These are phyloP conservation scores for Escallonia herrerae DNA, from an alignment of 129 eudicot genomes.

Conservation along the genomic window DNA sequence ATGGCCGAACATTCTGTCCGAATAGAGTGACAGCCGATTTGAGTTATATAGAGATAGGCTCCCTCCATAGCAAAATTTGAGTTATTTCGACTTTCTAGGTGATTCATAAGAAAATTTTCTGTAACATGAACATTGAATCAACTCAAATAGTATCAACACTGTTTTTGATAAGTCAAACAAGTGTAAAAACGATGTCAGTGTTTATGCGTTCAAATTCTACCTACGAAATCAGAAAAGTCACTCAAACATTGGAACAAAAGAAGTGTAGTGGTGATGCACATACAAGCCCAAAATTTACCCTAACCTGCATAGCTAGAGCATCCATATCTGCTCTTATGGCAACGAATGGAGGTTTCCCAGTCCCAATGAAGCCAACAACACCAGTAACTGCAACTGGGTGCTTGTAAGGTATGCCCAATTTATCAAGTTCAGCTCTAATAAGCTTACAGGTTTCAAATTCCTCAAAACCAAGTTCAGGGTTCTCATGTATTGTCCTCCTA, in stretches of 20 bases:
- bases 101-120: too few species aligned
- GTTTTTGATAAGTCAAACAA: too few species aligned
- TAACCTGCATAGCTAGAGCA: slow-evolving; percentile 70
- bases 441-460: slow-evolving; percentile 63
- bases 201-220: too few species aligned
- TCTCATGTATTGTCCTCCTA: slow-evolving; percentile 53
- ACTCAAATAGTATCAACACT: too few species aligned
- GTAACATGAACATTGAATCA: too few species aligned
- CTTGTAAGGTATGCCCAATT: slow-evolving; percentile 45
- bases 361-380: slow-evolving; percentile 58
- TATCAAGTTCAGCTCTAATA: slow-evolving; percentile 50
- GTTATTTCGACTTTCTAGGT: neutral
- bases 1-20: too few species aligned
- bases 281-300: neutral
- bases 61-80: neutral
- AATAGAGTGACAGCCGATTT: too few species aligned
- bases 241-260: too few species aligned
- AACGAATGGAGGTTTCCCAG: slow-evolving; percentile 58
- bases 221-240: too few species aligned
- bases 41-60: neutral
- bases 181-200: too few species aligned
- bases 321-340: slow-evolving; percentile 77
- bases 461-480: slow-evolving; percentile 56
- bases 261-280: too few species aligned
- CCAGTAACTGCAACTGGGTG: slow-evolving; percentile 69